Base-by-base conservation (phyloP, 352 stramenopile species). In the Phytophthora syringae region DNA sequence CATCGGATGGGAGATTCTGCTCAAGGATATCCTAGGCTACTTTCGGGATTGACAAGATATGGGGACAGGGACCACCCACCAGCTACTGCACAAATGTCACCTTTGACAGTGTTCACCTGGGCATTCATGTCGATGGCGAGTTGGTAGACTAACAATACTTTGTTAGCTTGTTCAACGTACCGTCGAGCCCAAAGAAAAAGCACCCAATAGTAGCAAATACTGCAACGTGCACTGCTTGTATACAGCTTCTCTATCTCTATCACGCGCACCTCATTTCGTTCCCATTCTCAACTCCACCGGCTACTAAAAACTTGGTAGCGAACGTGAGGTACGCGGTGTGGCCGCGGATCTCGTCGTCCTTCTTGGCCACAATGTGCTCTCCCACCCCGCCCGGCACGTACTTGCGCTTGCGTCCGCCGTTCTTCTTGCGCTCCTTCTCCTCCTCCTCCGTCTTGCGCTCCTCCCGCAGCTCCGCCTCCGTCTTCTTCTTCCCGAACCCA, bases 271-370 rank as follows among this genome's bases (percentile, higher is more conserved):
- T 49, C 18, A 34, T 49, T 25, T 21, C 21, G 7, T 13, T 16
- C 21, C 10, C 37, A 43, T 21, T 43, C 12, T 16, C 16, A 22
- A 16, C 37, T 16, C 20, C 37, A 16, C 15, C 36, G 36, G 12
- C 16, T n/a, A 9, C 76, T 37, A 90, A 90, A 57, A 95, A 93
- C 76, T 93, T 95, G 67, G 75, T 89, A 30, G 87, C 87, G 54
- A 95, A 95, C 47, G 88, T 95, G 21, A 95, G 71, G 59, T 94
- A 95, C 20, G 88, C 88, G 28, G 88, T 95, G 75, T 95, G 88
- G 45, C 88, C 88, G 24, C 88, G 84, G 61, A 95, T 95, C 62
- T 94, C 88, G 39, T 86, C 77, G 70, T 93, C 86, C 48, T 92
- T 92, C 72, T 92, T 92, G n/a, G 86, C 86, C 47, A 95, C 73